Conservation (phyloP, 805 yeast species). For the Komagataella pseudopastoris region DNA sequence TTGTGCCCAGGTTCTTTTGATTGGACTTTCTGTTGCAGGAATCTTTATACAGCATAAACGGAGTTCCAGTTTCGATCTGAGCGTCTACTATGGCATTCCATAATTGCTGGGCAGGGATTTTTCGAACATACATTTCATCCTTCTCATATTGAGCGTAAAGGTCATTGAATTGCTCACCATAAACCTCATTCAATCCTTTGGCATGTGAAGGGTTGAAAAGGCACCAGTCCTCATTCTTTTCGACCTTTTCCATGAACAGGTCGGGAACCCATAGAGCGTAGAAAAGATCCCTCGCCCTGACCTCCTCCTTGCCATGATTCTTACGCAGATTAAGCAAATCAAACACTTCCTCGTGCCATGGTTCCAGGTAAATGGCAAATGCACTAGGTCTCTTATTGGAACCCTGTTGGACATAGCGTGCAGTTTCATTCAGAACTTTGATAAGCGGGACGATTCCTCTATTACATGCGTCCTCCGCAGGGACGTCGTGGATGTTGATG, state of each 20-base stretch:
- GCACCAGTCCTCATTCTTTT: slow-evolving; percentile 70
- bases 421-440: slow-evolving; percentile 89
- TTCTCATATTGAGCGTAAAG: slow-evolving; percentile 63
- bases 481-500: slow-evolving; percentile 72
- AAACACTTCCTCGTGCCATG: slow-evolving; percentile 92
- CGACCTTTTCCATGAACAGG: slow-evolving; percentile 84
- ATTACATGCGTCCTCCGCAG: slow-evolving; percentile 80
- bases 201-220: slow-evolving; percentile 83
- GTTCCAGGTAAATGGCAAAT: slow-evolving; percentile 84
- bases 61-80: slow-evolving; percentile 94
- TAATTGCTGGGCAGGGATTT: slow-evolving; percentile 74
- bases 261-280: slow-evolving; percentile 94
- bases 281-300: slow-evolving; percentile 86
- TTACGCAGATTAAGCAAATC: slow-evolving; percentile 79
- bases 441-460: slow-evolving; percentile 95
- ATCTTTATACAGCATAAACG: slow-evolving; percentile 90
- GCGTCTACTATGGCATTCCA: slow-evolving; percentile 86
- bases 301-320: slow-evolving; percentile 91
- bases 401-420: slow-evolving; percentile 96
- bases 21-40: slow-evolving; percentile 79
- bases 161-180: slow-evolving; percentile 71
- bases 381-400: slow-evolving; percentile 98
- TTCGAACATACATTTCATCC: slow-evolving; percentile 49
- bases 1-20: slow-evolving; percentile 85
- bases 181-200: slow-evolving; percentile 71